Conservation (phyloP, 208 protist genomes). For the Acanthamoeba castellanii region DNA sequence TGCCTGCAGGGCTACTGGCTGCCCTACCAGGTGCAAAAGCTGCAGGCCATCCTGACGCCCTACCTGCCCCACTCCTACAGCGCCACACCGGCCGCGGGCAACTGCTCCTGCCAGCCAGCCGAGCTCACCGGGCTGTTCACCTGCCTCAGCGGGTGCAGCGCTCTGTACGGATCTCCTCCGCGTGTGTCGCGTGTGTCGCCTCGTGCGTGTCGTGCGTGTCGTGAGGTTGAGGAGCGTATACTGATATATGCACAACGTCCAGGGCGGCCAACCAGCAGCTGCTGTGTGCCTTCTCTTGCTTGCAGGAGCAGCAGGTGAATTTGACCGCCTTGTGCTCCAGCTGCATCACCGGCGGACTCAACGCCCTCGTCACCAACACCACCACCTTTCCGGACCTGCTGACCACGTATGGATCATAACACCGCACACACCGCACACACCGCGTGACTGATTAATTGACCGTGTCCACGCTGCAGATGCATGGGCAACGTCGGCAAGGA, state of each 20-base stretch:
- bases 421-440: neutral
- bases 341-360: neutral
- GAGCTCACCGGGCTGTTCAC: neutral
- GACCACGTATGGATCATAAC: neutral
- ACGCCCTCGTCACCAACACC: neutral
- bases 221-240: no score
- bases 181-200: no score
- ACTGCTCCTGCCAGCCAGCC: neutral
- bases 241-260: no score
- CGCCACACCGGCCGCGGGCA: neutral
- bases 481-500: neutral
- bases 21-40: neutral
- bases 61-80: constrained; percentile 2
- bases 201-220: no score
- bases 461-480: neutral
- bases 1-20: constrained; percentile 22
- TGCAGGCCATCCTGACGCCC: neutral
- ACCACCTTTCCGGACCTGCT: neutral
- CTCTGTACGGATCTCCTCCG: neutral
- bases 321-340: neutral
- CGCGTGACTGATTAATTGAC: neutral
- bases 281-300: neutral
- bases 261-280: neutral
- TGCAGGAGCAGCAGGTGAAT: neutral
- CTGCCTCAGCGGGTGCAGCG: neutral